Percentiles rank a stretch among this genome's conserved stretches.
phyloP scores from a whole-genome alignment of 2,329 filamentous ascomycete species.

The Calonectria multiphialidica region DNA sequence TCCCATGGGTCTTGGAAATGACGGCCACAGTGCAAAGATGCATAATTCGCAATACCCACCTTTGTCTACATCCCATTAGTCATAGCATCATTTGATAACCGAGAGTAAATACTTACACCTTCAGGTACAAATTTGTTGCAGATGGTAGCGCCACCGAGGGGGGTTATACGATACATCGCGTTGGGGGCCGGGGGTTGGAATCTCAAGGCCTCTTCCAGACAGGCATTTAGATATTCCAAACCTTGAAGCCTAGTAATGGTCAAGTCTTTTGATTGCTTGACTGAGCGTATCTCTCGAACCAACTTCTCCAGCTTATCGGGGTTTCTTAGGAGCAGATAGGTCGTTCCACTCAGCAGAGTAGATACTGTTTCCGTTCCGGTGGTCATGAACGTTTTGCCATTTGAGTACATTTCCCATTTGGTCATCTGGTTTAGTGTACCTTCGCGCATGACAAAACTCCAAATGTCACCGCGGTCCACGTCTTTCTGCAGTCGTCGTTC shows the following conservation, averaged over 20 bases:
- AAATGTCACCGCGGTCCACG: conserved; percentile 6
- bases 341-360: not conserved
- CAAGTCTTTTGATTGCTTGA: not conserved
- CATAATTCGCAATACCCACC: not conserved
- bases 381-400: conserved; percentile 1
- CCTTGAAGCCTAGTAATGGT: not conserved
- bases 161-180: not conserved
- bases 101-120: not conserved
- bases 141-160: not conserved
- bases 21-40: not conserved
- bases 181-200: not conserved
- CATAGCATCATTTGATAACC: not conserved
- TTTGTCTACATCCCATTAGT: not conserved
- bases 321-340: conserved; percentile 1
- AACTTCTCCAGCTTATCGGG: not conserved
- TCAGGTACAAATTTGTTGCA: not conserved
- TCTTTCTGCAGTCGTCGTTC: not conserved
- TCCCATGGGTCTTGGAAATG: conserved; percentile 14
- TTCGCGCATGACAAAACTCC: conserved; percentile 4
- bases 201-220: conserved; percentile 1
- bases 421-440: not conserved
- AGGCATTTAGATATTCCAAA: not conserved
- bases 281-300: not conserved
- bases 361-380: conserved; percentile 5
- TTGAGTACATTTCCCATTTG: conserved; percentile 8